Evolutionary conservation across 2,329 filamentous ascomycete genomes (phyloP).

Genomic region (Emericellopsis cladophorae): DNA sequence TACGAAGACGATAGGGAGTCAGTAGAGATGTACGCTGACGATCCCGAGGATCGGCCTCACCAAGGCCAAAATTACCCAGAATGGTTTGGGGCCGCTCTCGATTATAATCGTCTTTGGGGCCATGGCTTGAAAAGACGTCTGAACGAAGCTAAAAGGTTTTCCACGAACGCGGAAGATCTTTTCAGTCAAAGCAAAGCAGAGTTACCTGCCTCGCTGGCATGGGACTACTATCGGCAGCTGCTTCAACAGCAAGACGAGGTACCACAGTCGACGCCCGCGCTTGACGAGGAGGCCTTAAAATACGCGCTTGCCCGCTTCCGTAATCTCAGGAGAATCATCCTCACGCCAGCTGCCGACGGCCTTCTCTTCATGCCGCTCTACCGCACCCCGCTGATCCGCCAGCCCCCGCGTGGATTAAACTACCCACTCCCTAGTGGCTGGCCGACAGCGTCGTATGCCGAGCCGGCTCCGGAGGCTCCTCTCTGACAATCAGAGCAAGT

Average conservation of each 20-base stretch:
- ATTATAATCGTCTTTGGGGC: too few relatives aligned
- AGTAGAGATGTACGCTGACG: too few relatives aligned
- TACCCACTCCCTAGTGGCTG: constrained; percentile 21
- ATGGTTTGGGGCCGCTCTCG: too few relatives aligned
- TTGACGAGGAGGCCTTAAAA: constrained; percentile 16
- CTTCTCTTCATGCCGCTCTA: constrained; percentile 21
- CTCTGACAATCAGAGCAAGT: background rate
- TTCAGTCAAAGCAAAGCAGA: too few relatives aligned
- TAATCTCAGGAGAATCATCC: constrained; percentile 18
- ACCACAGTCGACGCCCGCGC: constrained; percentile 6
- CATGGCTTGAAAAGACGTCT: too few relatives aligned
- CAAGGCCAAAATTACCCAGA: too few relatives aligned
- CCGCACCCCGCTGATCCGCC: constrained; percentile 26
- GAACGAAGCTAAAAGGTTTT: too few relatives aligned
- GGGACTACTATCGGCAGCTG: constrained; percentile 17
- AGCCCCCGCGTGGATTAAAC: constrained; percentile 19
- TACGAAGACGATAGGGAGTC: too few relatives aligned
- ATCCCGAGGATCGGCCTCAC: too few relatives aligned
- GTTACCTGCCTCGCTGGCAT: constrained; percentile 4
- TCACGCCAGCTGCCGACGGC: constrained; percentile 26
- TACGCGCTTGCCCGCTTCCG: constrained; percentile 20
- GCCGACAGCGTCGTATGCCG: constrained; percentile 5
- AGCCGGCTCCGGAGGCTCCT: background rate
- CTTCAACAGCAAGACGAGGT: constrained; percentile 17
- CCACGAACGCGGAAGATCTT: too few relatives aligned